A percentile compares a stretch with the other conserved stretches of the same genome.
Evolutionary conservation across 2,329 filamentous ascomycete species (phyloP).

Genomic region (Hypoxylon sp.): DNA sequence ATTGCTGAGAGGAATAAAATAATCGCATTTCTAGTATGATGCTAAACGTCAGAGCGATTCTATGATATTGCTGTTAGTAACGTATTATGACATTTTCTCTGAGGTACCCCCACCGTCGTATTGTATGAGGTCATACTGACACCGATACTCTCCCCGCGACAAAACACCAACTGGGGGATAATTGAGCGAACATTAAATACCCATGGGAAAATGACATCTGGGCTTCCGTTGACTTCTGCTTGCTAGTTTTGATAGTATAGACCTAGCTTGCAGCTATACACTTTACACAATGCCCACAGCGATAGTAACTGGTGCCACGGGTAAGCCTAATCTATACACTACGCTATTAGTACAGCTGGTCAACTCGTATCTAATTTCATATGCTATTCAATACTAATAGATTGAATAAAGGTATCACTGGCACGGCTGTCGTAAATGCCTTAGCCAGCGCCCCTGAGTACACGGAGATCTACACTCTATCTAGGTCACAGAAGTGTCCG

Average conservation of each 20-base stretch:
- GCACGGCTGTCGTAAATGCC: constrained; percentile 39
- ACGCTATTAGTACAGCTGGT: not conserved
- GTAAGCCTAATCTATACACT: constrained; percentile 16
- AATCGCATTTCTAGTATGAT: too few species aligned
- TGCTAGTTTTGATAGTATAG: not conserved
- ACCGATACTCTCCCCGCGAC: not conserved
- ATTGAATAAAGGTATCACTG: constrained; percentile 40
- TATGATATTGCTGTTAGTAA: not conserved
- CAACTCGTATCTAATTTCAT: not conserved
- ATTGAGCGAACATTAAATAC: too few species aligned
- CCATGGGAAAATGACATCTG: not conserved
- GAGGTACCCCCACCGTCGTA: constrained; percentile 9
- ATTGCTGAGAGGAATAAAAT: too few species aligned
- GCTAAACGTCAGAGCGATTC: too few species aligned
- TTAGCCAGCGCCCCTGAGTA: constrained; percentile 38
- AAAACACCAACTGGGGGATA: not conserved
- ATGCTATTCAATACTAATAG: not conserved
- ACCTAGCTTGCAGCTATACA: not conserved
- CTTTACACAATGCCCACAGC: constrained; percentile 42
- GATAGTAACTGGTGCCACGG: constrained; percentile 45
- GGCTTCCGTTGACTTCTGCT: not conserved
- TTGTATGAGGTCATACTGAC: constrained; percentile 33
- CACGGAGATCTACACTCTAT: constrained; percentile 42
- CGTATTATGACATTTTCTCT: not conserved
- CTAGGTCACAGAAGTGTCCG: constrained; percentile 34